Evolutionary conservation across 345 rosid species (phyloP).

Genomic region (Arabis alpina): DNA sequence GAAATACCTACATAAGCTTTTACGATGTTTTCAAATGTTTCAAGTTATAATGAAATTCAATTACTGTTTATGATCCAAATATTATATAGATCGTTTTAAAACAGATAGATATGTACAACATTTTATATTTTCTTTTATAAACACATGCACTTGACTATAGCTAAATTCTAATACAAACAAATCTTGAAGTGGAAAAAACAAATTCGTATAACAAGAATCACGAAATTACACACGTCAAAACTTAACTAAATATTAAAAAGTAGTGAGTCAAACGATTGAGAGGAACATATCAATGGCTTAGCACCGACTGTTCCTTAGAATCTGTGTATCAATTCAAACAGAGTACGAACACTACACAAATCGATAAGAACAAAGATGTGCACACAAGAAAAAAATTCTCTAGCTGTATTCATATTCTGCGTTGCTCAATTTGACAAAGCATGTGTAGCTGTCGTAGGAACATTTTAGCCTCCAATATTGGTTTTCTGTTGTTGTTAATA

Average conservation of each 20-base stretch:
- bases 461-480: not conserved
- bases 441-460: conserved; percentile 10
- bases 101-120: too few species aligned
- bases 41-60: too few species aligned
- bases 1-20: too few species aligned
- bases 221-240: not conserved
- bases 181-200: not conserved
- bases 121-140: too few species aligned
- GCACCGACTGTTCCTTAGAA: conserved; percentile 15
- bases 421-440: not conserved
- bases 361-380: conserved; percentile 14
- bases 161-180: not conserved
- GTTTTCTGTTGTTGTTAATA: not conserved
- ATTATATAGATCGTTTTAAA: too few species aligned
- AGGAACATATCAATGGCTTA: not conserved
- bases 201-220: conserved; percentile 16
- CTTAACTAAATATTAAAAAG: not conserved
- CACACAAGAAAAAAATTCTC: not conserved
- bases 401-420: not conserved
- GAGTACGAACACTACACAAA: conserved; percentile 15
- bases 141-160: not conserved
- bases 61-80: too few species aligned
- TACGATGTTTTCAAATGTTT: too few species aligned
- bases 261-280: not conserved
- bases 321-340: conserved; percentile 17